Evolutionary conservation across 805 yeast species (phyloP), one percentile per base, ranked within the genome.

Genomic region (Yamadazyma insecticola): DNA sequence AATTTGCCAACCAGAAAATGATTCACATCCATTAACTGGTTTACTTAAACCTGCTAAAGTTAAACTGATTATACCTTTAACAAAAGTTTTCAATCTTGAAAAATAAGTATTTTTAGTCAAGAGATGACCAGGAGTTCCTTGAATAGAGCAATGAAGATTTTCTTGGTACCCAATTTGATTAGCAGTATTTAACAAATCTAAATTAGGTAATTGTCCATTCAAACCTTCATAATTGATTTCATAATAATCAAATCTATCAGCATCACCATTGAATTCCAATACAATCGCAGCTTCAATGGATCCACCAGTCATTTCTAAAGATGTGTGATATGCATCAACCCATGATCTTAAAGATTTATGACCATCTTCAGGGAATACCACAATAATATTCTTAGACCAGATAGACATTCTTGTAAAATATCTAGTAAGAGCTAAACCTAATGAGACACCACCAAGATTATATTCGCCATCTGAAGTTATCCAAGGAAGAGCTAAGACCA

Each of bases 1-100:
- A 36, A 92, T 83, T 52, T 94, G 81, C 95, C 96, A 92, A 4
- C 97, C 97, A 32, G 92, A 81, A 51, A 90, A 92, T 10, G 90
- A 87, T 51, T 90, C 97, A 45, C 88, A 78, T 3, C 72, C 72
- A n/a, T 92, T 85, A 0, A 72, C 67, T 4, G 61, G 64, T 30
- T 60, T 65, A 6, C 37, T 41, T 16, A 84, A 54, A 1, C 97
- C 97, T 0, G 95, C 71, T 5, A 77, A 48, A 4, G 89, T 75
- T 48, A 85, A 74, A 28, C 73, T 72, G 34, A 70, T 56, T n/a
- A 92, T 72, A 0, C 96, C 92, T 22, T 67, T 61, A 11, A 74
- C 36, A 30, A 92, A 50, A 0, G 81, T 74, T 16, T 62, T 62
- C 22, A 83, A 60, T 35, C 97, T 67, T 10, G 74, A 53, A 45